A percentile compares a stretch with the other conserved stretches of the same genome.
Conservation (phyloP, 371 early-diverging fungal species). For the Apophysomyces variabilis region DNA sequence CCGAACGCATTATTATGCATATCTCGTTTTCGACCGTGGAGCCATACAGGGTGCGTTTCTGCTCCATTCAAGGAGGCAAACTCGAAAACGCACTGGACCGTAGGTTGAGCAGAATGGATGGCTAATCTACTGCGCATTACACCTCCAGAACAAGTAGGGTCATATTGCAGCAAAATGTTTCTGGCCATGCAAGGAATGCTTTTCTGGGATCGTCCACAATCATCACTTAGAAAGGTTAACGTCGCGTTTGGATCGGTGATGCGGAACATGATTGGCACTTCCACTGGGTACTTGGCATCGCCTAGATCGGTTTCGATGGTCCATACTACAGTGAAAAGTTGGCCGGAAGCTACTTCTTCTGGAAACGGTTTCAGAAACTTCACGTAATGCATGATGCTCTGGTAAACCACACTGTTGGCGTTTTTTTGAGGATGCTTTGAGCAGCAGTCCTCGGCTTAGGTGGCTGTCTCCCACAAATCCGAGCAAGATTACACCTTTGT, state of each 20-base stretch:
- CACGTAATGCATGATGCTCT: conserved; percentile 31
- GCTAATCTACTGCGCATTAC: conserved; percentile 28
- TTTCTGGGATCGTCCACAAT: conserved; percentile 13
- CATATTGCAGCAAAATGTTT: conserved; percentile 24
- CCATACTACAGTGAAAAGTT: conserved; percentile 52
- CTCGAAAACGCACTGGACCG: conserved; percentile 23
- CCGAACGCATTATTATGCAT: not conserved
- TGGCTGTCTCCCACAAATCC: too few relatives aligned
- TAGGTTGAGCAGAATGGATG: conserved; percentile 22
- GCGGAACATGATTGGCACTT: conserved; percentile 23
- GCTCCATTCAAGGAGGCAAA: conserved; percentile 9
- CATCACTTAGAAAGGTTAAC: not conserved
- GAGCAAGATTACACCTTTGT: too few relatives aligned
- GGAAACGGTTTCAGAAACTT: conserved; percentile 53
- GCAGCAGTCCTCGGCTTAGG: too few relatives aligned
- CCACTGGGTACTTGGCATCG: conserved; percentile 37
- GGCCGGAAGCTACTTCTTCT: conserved; percentile 17
- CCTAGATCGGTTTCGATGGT: conserved; percentile 53
- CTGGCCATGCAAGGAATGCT: conserved; percentile 1
- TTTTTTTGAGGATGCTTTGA: too few relatives aligned
- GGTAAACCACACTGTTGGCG: too few relatives aligned
- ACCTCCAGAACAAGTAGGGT: conserved; percentile 42
- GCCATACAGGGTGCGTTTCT: conserved; percentile 29
- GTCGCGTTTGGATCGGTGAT: not conserved
- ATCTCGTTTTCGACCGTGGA: conserved; percentile 17